A percentile compares a stretch with the other conserved stretches of the same genome.
Conservation (phyloP, 1,139 yeast species). For the Lodderomyces parapsilosis region DNA sequence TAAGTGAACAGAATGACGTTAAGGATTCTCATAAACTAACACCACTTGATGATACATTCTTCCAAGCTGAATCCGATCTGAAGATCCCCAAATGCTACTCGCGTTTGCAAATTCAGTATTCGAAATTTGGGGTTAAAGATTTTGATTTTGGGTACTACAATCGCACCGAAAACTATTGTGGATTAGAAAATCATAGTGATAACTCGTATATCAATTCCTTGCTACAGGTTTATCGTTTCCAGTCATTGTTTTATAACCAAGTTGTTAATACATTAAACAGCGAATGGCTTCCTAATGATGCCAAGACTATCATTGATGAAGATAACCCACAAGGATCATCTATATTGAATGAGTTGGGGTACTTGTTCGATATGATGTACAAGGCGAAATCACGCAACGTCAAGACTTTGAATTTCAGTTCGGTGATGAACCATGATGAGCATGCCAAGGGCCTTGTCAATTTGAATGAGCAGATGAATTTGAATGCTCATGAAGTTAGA, state of each 20-base stretch:
- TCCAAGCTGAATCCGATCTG: conserved; percentile 30
- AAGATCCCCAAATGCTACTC: conserved; percentile 69
- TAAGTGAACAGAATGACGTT: conserved; percentile 56
- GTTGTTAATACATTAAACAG: conserved; percentile 55
- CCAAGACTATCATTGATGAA: conserved; percentile 21
- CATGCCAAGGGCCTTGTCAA: conserved; percentile 51
- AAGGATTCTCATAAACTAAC: conserved; percentile 8
- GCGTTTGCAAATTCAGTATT: conserved; percentile 74
- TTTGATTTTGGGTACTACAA: conserved; percentile 89
- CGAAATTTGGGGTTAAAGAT: conserved; percentile 90
- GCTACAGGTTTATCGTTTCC: conserved; percentile 78
- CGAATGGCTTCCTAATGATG: conserved; percentile 54
- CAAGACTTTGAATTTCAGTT: conserved; percentile 71
- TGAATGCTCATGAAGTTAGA: conserved; percentile 36
- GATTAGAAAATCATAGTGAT: conserved; percentile 83
- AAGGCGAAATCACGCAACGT: conserved; percentile 73
- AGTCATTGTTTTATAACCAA: conserved; percentile 68
- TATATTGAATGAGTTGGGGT: conserved; percentile 78
- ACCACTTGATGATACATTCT: conserved; percentile 24
- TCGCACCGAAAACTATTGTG: conserved; percentile 65
- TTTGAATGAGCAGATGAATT: conserved; percentile 42
- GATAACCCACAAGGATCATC: conserved; percentile 48
- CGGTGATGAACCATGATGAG: conserved; percentile 47
- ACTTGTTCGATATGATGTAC: conserved; percentile 85
- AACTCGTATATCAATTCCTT: conserved; percentile 80